phyloP scores from a whole-genome alignment of 345 rosid genomes.

The Hibiscus syriacus region DNA sequence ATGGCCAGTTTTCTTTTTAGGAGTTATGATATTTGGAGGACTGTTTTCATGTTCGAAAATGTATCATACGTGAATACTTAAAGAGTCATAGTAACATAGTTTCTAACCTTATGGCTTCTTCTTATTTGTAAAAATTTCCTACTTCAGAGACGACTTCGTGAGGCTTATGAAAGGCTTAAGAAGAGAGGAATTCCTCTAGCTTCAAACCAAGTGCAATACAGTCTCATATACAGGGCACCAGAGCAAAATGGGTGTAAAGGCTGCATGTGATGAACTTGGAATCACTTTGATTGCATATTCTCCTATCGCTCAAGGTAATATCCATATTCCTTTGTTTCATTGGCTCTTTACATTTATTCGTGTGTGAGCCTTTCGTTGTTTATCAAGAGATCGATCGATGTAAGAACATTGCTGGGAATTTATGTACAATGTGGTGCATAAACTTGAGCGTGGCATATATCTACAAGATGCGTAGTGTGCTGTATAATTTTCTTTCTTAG shows the following conservation, averaged over 20 bases:
- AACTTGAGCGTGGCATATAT: background rate
- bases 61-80: too few species aligned
- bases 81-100: too few species aligned
- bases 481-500: slow-evolving; percentile 11
- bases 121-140: background rate
- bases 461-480: background rate
- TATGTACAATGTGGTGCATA: background rate
- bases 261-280: slow-evolving; percentile 89
- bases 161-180: slow-evolving; percentile 69
- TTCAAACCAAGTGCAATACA: slow-evolving; percentile 95
- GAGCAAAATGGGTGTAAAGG: slow-evolving; percentile 87
- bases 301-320: slow-evolving; percentile 88
- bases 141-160: slow-evolving; percentile 73
- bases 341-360: slow-evolving; percentile 1
- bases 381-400: background rate
- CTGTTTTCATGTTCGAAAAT: too few species aligned
- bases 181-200: slow-evolving; percentile 89
- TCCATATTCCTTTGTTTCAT: background rate
- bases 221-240: slow-evolving; percentile 77
- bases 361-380: background rate
- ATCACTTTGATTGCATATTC: slow-evolving; percentile 85
- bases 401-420: background rate
- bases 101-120: too few species aligned
- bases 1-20: too few species aligned
- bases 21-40: too few species aligned